Conservation (phyloP, 2,329 filamentous ascomycete species). For the Tolypocladium sp. region DNA sequence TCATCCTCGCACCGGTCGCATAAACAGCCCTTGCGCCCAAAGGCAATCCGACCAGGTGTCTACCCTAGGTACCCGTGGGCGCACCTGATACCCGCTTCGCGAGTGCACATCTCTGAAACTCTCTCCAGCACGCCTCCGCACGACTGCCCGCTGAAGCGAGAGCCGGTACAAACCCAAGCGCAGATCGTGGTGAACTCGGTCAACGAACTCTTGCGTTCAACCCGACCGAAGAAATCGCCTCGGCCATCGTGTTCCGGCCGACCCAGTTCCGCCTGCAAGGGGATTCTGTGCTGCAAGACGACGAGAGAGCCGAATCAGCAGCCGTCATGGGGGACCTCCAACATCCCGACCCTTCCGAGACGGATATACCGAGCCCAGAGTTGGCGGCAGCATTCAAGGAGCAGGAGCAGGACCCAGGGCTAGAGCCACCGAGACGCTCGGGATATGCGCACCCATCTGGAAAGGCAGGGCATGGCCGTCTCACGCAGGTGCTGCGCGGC, state of each 20-base stretch:
- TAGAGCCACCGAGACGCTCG: not conserved
- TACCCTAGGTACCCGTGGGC: not conserved
- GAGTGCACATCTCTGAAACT: not conserved
- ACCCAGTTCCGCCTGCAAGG: not conserved
- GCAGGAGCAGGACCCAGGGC: not conserved
- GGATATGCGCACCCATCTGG: conserved; percentile 40
- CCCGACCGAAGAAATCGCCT: too few species aligned
- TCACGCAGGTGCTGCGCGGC: conserved; percentile 42
- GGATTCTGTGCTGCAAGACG: not conserved
- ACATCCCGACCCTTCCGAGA: conserved; percentile 12
- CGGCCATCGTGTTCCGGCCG: not conserved
- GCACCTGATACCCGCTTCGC: not conserved
- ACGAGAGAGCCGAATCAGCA: not conserved
- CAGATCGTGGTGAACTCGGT: not conserved
- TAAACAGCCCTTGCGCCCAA: not conserved
- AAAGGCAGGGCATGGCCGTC: conserved; percentile 39
- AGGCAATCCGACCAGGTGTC: not conserved
- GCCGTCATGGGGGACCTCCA: conserved; percentile 16
- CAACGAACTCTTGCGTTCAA: not conserved
- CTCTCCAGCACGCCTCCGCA: not conserved
- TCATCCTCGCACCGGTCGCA: not conserved
- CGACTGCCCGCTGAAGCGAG: not conserved
- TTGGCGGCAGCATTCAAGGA: conserved; percentile 5
- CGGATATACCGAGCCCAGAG: conserved; percentile 6
- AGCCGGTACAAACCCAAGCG: not conserved